A percentile compares a stretch with the other conserved stretches of the same genome.
Evolutionary conservation across 83 land plant genomes (phyloP).

Genomic region (Thuja plicata): DNA sequence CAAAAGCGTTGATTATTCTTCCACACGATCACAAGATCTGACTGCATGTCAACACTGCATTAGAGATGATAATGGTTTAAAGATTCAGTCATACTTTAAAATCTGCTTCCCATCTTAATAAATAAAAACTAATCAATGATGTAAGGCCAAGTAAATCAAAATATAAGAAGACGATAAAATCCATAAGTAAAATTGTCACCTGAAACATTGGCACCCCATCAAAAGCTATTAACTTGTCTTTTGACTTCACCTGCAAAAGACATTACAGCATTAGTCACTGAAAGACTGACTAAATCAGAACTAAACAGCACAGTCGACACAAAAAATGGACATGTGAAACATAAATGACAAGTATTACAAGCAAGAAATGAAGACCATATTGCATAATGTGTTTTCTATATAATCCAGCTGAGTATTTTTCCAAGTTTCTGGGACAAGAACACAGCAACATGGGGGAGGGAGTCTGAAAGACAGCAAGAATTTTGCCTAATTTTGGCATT

Average conservation of each 20-base stretch:
- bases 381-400: neutral
- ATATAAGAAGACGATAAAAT: neutral
- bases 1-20: conserved; percentile 62
- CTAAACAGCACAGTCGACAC: neutral
- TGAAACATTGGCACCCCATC: conserved; percentile 92
- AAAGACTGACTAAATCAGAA: neutral
- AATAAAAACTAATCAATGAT: neutral
- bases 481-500: no score
- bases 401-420: no score
- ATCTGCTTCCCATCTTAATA: neutral
- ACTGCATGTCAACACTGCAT: conserved; percentile 44
- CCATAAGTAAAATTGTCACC: conserved; percentile 33
- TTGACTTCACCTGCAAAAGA: conserved; percentile 48
- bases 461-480: no score
- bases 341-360: neutral
- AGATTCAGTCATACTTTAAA: neutral
- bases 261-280: neutral
- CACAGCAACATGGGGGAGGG: no score
- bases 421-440: no score
- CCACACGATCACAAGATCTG: conserved; percentile 63
- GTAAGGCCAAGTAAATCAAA: neutral
- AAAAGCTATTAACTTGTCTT: conserved; percentile 44
- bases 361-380: neutral
- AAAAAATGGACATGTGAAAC: neutral
- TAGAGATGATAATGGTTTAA: conserved; percentile 12